phyloP scores from a whole-genome alignment of 441 rosid species.

The Adansonia gregorii region DNA sequence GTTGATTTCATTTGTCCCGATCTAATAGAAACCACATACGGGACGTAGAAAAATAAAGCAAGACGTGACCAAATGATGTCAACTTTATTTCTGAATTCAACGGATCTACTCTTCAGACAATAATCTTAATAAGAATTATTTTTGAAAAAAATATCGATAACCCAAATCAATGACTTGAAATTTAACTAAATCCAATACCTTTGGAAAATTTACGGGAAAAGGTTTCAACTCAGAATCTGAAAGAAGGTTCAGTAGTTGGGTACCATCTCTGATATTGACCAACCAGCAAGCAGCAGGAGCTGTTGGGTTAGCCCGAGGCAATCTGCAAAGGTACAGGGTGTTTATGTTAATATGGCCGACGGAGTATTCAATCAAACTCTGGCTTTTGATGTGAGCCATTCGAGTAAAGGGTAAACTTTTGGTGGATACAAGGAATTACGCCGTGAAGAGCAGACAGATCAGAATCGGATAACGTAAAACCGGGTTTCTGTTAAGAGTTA shows the following conservation, averaged over 20 bases:
- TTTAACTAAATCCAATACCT: conserved; percentile 30
- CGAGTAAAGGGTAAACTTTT: too few species aligned
- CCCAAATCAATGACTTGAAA: conserved; percentile 29
- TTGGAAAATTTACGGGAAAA: background rate
- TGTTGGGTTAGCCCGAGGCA: background rate
- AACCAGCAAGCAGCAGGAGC: conserved; percentile 16
- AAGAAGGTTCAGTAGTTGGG: conserved; percentile 9
- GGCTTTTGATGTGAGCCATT: too few species aligned
- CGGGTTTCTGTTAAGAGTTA: too few species aligned
- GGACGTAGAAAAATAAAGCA: too few species aligned
- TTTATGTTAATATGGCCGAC: conserved; percentile 29
- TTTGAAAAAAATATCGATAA: conserved; percentile 20
- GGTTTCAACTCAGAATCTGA: background rate
- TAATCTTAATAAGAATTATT: background rate
- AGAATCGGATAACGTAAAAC: too few species aligned
- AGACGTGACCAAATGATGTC: background rate
- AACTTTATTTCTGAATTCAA: background rate
- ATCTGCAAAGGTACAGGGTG: conserved; percentile 26
- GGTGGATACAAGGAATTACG: too few species aligned
- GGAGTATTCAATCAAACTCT: too few species aligned
- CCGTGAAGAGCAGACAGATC: too few species aligned
- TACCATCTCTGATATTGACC: conserved; percentile 19
- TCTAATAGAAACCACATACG: background rate
- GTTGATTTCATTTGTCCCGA: background rate
- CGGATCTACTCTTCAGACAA: background rate